Evolutionary conservation across 129 eudicot genomes (phyloP).

Genomic region (Centrapalus pauciflorus): DNA sequence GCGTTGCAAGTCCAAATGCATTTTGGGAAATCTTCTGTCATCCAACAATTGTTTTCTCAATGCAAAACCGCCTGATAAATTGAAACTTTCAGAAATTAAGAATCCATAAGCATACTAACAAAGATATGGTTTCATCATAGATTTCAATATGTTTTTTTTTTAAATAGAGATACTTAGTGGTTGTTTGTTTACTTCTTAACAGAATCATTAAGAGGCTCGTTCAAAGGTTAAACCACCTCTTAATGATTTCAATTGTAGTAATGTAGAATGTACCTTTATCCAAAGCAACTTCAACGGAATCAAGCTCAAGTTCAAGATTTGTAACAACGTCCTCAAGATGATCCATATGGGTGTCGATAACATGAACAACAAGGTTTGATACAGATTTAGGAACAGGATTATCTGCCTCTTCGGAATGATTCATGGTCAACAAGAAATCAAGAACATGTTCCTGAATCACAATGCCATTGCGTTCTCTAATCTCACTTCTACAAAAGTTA

Average conservation of each 20-base stretch:
- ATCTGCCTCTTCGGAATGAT: slow-evolving; percentile 87
- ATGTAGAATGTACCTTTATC: slow-evolving; percentile 51
- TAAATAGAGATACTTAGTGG: background rate
- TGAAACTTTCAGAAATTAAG: background rate
- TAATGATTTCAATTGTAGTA: slow-evolving; percentile 7
- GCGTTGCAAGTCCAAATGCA: slow-evolving; percentile 82
- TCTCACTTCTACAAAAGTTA: slow-evolving; percentile 19
- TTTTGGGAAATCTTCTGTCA: slow-evolving; percentile 75
- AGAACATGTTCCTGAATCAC: slow-evolving; percentile 72
- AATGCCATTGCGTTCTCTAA: slow-evolving; percentile 36
- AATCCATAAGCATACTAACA: background rate
- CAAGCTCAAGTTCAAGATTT: slow-evolving; percentile 75
- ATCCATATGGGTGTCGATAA: slow-evolving; percentile 82
- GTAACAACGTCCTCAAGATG: slow-evolving; percentile 79
- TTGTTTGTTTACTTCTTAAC: too few relatives aligned
- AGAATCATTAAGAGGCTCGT: too few relatives aligned
- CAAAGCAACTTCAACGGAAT: slow-evolving; percentile 61
- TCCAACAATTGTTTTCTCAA: slow-evolving; percentile 67
- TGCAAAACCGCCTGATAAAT: slow-evolving; percentile 57
- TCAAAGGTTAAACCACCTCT: background rate
- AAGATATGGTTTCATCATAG: background rate
- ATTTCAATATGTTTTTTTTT: background rate
- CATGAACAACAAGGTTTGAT: slow-evolving; percentile 68
- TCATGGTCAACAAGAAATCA: slow-evolving; percentile 68
- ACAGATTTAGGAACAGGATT: slow-evolving; percentile 76